phyloP scores from a whole-genome alignment of 2,329 filamentous ascomycete genomes.

The Talaromyces sp. region DNA sequence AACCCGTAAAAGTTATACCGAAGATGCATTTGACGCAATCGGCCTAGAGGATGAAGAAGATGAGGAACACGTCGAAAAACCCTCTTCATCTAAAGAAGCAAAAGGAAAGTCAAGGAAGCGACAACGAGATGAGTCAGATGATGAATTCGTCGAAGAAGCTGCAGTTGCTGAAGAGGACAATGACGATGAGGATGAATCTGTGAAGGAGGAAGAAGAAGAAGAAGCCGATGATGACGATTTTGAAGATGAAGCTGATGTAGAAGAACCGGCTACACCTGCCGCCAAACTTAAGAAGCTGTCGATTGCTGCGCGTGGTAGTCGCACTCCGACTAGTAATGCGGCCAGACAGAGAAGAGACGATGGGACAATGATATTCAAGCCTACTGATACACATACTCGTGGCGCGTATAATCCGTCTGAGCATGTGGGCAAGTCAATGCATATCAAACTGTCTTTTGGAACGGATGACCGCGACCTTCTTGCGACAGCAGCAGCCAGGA shows the following conservation, averaged over 20 bases:
- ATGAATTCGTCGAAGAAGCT: conserved; percentile 22
- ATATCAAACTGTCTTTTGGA: conserved; percentile 53
- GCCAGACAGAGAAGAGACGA: conserved; percentile 23
- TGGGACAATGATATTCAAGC: conserved; percentile 25
- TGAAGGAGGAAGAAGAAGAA: conserved; percentile 20
- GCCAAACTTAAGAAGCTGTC: background rate
- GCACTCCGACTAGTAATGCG: background rate
- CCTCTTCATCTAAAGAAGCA: conserved; percentile 22
- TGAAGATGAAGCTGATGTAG: background rate
- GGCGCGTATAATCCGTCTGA: conserved; percentile 38
- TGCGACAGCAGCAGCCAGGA: conserved; percentile 48
- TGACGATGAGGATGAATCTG: conserved; percentile 18
- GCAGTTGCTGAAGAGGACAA: conserved; percentile 19
- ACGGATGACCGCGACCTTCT: conserved; percentile 51
- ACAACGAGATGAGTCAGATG: conserved; percentile 24
- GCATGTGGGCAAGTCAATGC: conserved; percentile 44
- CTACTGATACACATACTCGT: conserved; percentile 36
- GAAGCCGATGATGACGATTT: background rate
- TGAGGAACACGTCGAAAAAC: conserved; percentile 35
- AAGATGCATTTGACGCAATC: conserved; percentile 37
- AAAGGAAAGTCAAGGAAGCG: conserved; percentile 21
- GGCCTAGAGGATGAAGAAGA: conserved; percentile 32
- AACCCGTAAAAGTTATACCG: conserved; percentile 33
- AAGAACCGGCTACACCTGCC: background rate
- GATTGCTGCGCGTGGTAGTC: background rate